Evolutionary conservation across 1,284 basidiomycete genomes (phyloP).

Genomic region (Austroboletus niveus): DNA sequence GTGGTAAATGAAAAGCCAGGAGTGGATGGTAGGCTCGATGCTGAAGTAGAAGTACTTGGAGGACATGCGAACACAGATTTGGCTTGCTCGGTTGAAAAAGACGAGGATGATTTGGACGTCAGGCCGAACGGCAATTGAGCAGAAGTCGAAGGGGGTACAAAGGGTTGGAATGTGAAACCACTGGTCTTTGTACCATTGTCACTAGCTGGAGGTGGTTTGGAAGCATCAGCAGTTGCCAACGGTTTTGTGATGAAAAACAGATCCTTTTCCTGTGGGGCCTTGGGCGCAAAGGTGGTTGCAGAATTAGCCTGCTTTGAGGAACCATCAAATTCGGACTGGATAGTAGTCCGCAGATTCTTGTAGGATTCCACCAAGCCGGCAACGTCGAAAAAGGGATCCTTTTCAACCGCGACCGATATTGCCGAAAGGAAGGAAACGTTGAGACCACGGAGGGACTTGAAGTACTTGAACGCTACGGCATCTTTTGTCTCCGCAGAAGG

Average conservation of each 20-base stretch:
- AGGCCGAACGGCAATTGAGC: constrained; percentile 16
- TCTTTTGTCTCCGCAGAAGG: constrained; percentile 30
- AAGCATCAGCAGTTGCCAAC: constrained; percentile 13
- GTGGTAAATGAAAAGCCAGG: constrained; percentile 13
- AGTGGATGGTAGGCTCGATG: constrained; percentile 3
- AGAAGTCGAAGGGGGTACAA: constrained; percentile 25
- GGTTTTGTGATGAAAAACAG: constrained; percentile 43
- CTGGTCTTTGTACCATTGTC: constrained; percentile 19
- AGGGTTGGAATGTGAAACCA: constrained; percentile 21
- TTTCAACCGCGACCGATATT: constrained; percentile 60
- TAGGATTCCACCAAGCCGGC: constrained; percentile 64
- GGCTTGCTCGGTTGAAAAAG: constrained; percentile 15
- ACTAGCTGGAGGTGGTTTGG: constrained; percentile 1
- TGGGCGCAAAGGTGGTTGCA: constrained; percentile 6
- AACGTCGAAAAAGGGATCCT: constrained; percentile 78
- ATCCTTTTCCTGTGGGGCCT: constrained; percentile 21
- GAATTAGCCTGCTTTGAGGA: constrained; percentile 13
- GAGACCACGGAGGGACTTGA: constrained; percentile 74
- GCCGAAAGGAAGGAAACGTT: constrained; percentile 72
- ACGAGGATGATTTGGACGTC: constrained; percentile 16
- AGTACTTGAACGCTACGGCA: constrained; percentile 54
- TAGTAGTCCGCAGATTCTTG: constrained; percentile 52
- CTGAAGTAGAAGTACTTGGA: constrained; percentile 2
- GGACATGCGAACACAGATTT: constrained; percentile 22
- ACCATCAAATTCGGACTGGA: constrained; percentile 57